Base-by-base conservation (phyloP, 1,139 yeast genomes). In the Pichia cactophila region DNA sequence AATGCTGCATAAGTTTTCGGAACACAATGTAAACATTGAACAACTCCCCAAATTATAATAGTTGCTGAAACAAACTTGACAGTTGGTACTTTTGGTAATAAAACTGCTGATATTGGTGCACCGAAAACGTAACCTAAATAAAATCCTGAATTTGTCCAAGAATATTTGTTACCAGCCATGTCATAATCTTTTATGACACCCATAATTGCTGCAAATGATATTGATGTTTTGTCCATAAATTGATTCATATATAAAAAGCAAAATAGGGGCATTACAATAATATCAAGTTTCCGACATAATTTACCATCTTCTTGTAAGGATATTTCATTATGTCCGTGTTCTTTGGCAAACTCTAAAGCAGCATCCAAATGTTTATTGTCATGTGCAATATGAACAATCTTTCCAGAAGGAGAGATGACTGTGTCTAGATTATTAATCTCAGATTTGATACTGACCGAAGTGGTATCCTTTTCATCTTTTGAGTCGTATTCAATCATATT, bases 161-260 rank as follows among this genome's bases (percentile, higher is more conserved):
- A 65, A 57, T 77, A 78, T 66, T 69, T 70, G 44, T 72, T 64
- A 39, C 80, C 81, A 14, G 57, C 60, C 82, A 78, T 77, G 10
- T 73, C 56, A 51, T 77, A 64, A 53, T 73, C 80, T 7, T 59
- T 62, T 55, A 74, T 64, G 28, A 79, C 59, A 1, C 83, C 83
- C 71, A 81, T 70, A 48, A 83, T 73, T 2, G 84, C 73, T 4
- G 86, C 84, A 51, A 74, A 77, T 16, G 81, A 69, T 41, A 72
- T 78, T 26, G 83, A 67, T 20, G 72, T 65, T 60, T 83, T 83
- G 61, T 82, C 88, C 80, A 82, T 78, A 54, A 74, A 79, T 62
- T 81, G 86, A 42, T 74, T 67, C 41, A 78, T 72, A 58, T 79
- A 79, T 26, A 80, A 62, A 28, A 75, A 54, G 56, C 80, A 73